A percentile compares a stretch with the other conserved stretches of the same genome.
Conservation (phyloP, 208 protist genomes). For the Trypanosoma scelopori region DNA sequence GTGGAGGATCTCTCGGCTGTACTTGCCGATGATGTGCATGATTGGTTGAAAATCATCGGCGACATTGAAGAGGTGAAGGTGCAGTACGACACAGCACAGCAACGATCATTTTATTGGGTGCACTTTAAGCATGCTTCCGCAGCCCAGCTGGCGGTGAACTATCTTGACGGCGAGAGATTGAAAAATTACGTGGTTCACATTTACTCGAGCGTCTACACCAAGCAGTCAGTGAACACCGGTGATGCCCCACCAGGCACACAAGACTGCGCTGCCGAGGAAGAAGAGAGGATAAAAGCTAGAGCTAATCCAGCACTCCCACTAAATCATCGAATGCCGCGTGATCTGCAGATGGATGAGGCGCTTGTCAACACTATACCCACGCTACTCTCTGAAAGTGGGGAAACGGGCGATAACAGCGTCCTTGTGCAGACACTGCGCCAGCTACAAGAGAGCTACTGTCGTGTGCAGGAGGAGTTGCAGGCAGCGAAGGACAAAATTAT, state of each 20-base stretch:
- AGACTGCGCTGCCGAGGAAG: not conserved
- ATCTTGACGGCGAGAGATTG: conserved; percentile 58
- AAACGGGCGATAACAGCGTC: not conserved
- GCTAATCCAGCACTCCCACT: conserved; percentile 41
- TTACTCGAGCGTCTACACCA: conserved; percentile 44
- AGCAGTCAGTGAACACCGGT: not conserved
- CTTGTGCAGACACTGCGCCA: conserved; percentile 11
- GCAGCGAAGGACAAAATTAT: conserved; percentile 1
- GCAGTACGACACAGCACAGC: conserved; percentile 60
- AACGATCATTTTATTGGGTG: conserved; percentile 57
- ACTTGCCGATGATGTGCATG: conserved; percentile 56
- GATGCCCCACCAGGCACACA: too few relatives aligned
- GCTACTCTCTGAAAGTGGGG: conserved; percentile 3
- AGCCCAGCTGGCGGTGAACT: conserved; percentile 61
- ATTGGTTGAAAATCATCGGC: conserved; percentile 72
- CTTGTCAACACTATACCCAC: conserved; percentile 42
- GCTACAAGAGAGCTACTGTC: conserved; percentile 25
- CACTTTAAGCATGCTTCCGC: conserved; percentile 40
- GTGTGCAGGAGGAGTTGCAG: conserved; percentile 9
- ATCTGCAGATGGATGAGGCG: conserved; percentile 60
- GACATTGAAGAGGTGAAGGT: conserved; percentile 68
- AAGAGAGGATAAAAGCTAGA: conserved; percentile 4
- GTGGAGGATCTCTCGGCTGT: conserved; percentile 41
- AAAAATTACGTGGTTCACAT: conserved; percentile 71
- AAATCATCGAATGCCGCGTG: conserved; percentile 62